These are phyloP conservation scores for Aaosphaeria pasadenensis DNA, from an alignment of 2,329 filamentous ascomycete genomes.

Conservation along the genomic window DNA sequence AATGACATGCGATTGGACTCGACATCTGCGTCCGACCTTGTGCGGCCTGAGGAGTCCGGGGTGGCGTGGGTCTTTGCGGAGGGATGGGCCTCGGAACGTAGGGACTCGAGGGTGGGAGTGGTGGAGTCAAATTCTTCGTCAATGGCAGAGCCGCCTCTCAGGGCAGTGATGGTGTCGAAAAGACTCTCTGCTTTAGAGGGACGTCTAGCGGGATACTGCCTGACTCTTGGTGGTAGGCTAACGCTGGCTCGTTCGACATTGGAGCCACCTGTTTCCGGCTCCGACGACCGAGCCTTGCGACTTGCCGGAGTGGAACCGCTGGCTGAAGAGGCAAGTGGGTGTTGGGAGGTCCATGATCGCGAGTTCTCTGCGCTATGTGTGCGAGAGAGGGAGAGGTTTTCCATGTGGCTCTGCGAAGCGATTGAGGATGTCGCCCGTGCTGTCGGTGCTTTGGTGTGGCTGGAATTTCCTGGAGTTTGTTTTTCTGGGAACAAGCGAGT, in stretches of 20 bases:
- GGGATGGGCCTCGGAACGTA: constrained; percentile 13
- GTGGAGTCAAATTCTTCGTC: constrained; percentile 45
- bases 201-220: constrained; percentile 41
- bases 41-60: constrained; percentile 50
- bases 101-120: constrained; percentile 36
- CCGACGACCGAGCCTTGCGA: constrained; percentile 58
- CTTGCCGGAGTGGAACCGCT: constrained; percentile 37
- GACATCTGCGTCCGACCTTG: constrained; percentile 36
- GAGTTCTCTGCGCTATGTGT: constrained; percentile 39
- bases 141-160: constrained; percentile 38
- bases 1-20: constrained; percentile 67
- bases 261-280: constrained; percentile 57
- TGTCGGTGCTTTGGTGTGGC: too few relatives aligned
- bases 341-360: constrained; percentile 32
- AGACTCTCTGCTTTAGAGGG: constrained; percentile 43
- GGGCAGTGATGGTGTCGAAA: constrained; percentile 16
- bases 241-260: constrained; percentile 60
- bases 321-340: constrained; percentile 44
- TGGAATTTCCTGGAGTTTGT: too few relatives aligned
- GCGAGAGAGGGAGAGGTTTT: constrained; percentile 19
- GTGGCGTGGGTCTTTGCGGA: constrained; percentile 26
- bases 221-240: constrained; percentile 60
- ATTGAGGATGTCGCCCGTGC: too few relatives aligned
- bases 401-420: too few relatives aligned
- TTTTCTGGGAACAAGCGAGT: too few relatives aligned